Evolutionary conservation across 2,329 filamentous ascomycete genomes (phyloP).

Genomic region (Niveomyces coronatus): DNA sequence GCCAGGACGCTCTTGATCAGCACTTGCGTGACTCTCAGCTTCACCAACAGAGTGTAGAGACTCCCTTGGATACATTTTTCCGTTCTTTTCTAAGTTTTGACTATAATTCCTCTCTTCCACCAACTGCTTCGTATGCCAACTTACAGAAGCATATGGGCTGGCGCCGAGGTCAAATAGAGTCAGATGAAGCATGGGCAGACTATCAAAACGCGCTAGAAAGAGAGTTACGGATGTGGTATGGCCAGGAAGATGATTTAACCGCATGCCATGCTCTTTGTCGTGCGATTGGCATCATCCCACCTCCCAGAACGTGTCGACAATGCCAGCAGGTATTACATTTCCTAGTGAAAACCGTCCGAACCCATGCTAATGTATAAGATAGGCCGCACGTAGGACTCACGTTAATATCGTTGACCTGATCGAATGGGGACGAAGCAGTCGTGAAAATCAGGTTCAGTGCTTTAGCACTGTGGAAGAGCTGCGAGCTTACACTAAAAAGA

Average conservation of each 20-base stretch:
- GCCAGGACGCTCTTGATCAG: conserved; percentile 1
- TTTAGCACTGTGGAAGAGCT: conserved; percentile 1
- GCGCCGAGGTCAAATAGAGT: not conserved
- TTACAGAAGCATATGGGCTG: not conserved
- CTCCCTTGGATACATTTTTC: conserved; percentile 13
- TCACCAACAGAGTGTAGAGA: conserved; percentile 7
- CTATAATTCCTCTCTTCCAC: conserved; percentile 5
- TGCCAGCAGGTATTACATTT: conserved; percentile 1
- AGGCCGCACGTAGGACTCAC: conserved; percentile 5
- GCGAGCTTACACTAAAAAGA: too few species aligned
- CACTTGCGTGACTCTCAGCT: conserved; percentile 1
- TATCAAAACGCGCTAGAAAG: conserved; percentile 6
- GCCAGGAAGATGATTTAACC: conserved; percentile 4
- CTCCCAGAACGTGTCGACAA: not conserved
- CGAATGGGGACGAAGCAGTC: conserved; percentile 11
- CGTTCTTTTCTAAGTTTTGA: conserved; percentile 8
- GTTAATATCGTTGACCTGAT: conserved; percentile 9
- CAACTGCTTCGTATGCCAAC: conserved; percentile 1
- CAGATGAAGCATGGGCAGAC: not conserved
- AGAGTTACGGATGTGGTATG: conserved; percentile 3
- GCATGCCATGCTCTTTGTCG: conserved; percentile 6
- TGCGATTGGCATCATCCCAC: conserved; percentile 2
- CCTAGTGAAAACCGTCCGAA: not conserved
- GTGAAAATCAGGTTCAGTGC: not conserved
- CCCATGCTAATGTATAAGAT: not conserved